Conservation (phyloP, 148 eudicot genomes). For the Amaranthus hypochondriacus region DNA sequence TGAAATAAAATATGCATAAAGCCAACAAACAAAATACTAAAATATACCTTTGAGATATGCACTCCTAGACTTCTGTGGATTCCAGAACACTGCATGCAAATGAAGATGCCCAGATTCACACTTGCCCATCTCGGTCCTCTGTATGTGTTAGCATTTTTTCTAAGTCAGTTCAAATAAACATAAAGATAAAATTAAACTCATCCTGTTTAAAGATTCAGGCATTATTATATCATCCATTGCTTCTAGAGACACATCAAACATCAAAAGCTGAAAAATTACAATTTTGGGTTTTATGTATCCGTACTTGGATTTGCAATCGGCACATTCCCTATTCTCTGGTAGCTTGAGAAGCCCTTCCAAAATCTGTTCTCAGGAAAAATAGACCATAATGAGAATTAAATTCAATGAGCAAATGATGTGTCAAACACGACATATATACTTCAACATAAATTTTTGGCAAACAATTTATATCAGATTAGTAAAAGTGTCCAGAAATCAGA, state of each 20-base stretch:
- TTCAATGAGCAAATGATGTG: not conserved
- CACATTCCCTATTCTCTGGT: conserved; percentile 96
- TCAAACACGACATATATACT: not conserved
- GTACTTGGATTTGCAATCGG: conserved; percentile 95
- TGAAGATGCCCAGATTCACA: conserved; percentile 91
- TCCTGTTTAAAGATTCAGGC: not conserved
- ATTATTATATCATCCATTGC: not conserved
- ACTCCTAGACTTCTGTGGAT: conserved; percentile 98
- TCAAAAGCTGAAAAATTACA: not conserved
- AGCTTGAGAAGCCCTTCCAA: conserved; percentile 91
- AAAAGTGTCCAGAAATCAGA: too few species aligned
- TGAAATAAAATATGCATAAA: not conserved
- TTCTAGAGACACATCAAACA: not conserved
- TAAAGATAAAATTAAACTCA: too few species aligned
- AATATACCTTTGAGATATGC: conserved; percentile 88
- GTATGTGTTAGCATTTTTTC: conserved; percentile 21
- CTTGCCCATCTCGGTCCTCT: conserved; percentile 99
- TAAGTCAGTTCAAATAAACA: not conserved
- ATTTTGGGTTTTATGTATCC: not conserved
- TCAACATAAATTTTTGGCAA: not conserved
- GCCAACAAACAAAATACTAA: conserved; percentile 7
- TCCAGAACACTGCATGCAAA: conserved; percentile 99
- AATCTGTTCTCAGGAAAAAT: conserved; percentile 41
- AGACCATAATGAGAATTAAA: not conserved
- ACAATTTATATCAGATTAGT: not conserved